Base-by-base conservation (phyloP, 2,329 filamentous ascomycete species). In the Aureobasidium sp. region DNA sequence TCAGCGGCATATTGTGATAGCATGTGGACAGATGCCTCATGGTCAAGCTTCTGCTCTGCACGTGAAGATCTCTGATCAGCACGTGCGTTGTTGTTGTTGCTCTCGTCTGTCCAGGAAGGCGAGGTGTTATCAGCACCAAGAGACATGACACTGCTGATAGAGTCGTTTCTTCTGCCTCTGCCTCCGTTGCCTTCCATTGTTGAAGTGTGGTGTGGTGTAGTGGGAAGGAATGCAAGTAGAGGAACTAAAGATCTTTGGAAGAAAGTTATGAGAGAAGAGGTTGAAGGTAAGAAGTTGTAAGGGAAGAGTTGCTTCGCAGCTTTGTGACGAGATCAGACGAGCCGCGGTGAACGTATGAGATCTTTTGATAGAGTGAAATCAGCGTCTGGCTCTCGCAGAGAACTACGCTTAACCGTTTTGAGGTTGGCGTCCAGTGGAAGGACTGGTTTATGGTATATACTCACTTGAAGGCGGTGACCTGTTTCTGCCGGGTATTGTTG, bases 131-230 rank as follows among this genome's bases (percentile, higher is more conserved):
- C 41, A 32, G 32, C 36, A 10, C 26, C 34, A 17, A 62, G 20
- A 13, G 60, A 62, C 60, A 62, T 55, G 48, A 62, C 43, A 41
- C 60, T 62, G 60, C 60, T 62, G 48, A 62, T 56, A 29, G 60
- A 62, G 51, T 62, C 60, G 50, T 62, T 62, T 43, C 60, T 62
- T 41, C 60, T 51, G n/a, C 17, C 37, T 56, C 60, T 46, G n/a
- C 50, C 60, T 20, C 41, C 34, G 43, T 43, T 53, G n/a, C 43
- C 50, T 32, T 55, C 50, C 60, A 62, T 62, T 20, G 48, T 29
- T 51, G 44, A 8, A 10, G 24, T 53, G 41, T 36, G 26, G 17
- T 47, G 47, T 26, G 29, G 36, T 1, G 32, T 55, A 39, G 32
- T 55, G 27, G 26, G 27, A 24, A 36, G n/a, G 26, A 13, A 27